phyloP scores from a whole-genome alignment of 495 filamentous ascomycete genomes.

The Annulohypoxylon stygium region DNA sequence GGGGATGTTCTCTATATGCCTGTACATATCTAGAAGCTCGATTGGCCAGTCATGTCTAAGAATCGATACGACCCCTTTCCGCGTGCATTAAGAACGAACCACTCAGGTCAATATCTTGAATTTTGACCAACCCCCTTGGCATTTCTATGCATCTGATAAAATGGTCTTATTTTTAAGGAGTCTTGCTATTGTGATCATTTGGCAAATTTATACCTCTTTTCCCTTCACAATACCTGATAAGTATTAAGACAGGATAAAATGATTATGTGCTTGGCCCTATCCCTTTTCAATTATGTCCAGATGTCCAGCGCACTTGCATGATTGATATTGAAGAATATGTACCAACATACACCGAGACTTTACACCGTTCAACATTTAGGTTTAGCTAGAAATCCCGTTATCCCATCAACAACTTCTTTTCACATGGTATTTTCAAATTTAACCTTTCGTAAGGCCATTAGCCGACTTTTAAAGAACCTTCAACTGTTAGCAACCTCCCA shows the following conservation, averaged over 20 bases:
- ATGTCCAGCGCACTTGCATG: neutral
- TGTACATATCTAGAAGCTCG: neutral
- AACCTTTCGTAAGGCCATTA: conserved; percentile 1
- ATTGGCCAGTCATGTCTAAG: conserved; percentile 17
- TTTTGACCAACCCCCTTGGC: conserved; percentile 20
- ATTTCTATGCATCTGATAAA: conserved; percentile 17
- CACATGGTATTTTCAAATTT: conserved; percentile 8
- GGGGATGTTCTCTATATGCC: too few relatives aligned
- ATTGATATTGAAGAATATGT: neutral
- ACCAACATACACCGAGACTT: neutral
- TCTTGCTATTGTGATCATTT: neutral
- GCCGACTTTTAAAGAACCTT: conserved; percentile 13
- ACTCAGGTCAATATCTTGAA: conserved; percentile 16
- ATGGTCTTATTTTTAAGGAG: conserved; percentile 6
- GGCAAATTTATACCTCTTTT: neutral
- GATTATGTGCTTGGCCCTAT: neutral
- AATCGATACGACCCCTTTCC: conserved; percentile 36
- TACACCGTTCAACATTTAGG: conserved; percentile 17
- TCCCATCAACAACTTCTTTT: conserved; percentile 7
- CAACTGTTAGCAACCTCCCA: neutral
- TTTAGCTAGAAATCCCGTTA: conserved; percentile 5
- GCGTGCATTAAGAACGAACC: conserved; percentile 20
- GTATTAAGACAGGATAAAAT: neutral
- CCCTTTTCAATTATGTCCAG: neutral
- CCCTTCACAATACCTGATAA: neutral